These are phyloP conservation scores for Alternaria triticina DNA, from an alignment of 2,329 filamentous ascomycete species.

Conservation along the genomic window DNA sequence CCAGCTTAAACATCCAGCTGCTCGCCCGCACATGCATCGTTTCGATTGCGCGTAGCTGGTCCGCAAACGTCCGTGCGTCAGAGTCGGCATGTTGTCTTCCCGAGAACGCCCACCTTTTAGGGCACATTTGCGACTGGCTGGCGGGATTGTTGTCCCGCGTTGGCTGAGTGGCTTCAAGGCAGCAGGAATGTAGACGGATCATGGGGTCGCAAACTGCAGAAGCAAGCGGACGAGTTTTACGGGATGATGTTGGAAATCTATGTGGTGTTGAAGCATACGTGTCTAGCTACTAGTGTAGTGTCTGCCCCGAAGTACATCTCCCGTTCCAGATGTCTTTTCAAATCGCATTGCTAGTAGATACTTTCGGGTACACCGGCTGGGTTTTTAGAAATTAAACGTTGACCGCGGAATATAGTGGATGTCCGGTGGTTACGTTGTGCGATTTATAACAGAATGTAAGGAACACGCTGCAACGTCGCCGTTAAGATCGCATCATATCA, in stretches of 20 bases:
- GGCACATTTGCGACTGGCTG: background rate
- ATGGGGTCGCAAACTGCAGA: background rate
- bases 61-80: background rate
- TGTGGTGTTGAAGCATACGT: background rate
- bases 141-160: conserved; percentile 4
- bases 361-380: too few species aligned
- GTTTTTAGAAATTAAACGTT: too few species aligned
- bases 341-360: too few species aligned
- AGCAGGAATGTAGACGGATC: background rate
- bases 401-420: too few species aligned
- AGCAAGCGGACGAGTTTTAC: background rate
- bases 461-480: too few species aligned
- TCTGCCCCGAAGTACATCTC: too few species aligned
- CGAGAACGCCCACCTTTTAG: background rate
- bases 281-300: too few species aligned
- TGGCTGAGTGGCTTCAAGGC: background rate
- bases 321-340: too few species aligned
- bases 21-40: conserved; percentile 15
- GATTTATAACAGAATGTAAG: too few species aligned
- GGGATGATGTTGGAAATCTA: background rate
- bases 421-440: too few species aligned
- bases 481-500: too few species aligned
- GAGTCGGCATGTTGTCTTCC: background rate
- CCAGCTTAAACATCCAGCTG: background rate
- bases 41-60: conserved; percentile 8